Evolutionary conservation across 2,329 filamentous ascomycete genomes (phyloP).

Genomic region (Magnaporthiopsis incrustans): DNA sequence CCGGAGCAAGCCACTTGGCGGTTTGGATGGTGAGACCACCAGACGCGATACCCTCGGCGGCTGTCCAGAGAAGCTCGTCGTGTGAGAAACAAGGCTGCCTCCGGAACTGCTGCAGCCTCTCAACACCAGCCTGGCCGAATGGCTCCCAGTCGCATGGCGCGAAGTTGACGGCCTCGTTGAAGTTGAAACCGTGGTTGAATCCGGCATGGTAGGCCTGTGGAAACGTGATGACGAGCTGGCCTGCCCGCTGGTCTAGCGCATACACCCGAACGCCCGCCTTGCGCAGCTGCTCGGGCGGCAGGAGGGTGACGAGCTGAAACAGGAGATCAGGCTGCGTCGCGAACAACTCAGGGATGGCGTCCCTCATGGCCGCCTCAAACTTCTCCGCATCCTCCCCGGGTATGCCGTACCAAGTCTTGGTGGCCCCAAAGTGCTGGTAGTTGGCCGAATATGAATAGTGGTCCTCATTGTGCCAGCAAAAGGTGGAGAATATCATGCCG

Average conservation of each 20-base stretch:
- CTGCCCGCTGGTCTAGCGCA: slow-evolving; percentile 90
- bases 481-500: slow-evolving; percentile 98
- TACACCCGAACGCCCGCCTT: slow-evolving; percentile 92
- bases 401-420: slow-evolving; percentile 99
- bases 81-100: slow-evolving; percentile 96
- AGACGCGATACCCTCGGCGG: slow-evolving; percentile 68
- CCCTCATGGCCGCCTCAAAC: slow-evolving; percentile 90
- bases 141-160: slow-evolving; percentile 94
- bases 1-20: slow-evolving; percentile 89
- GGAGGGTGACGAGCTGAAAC: slow-evolving; percentile 92
- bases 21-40: slow-evolving; percentile 66
- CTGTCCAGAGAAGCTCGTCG: slow-evolving; percentile 87
- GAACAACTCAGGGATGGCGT: slow-evolving; percentile 91
- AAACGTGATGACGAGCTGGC: slow-evolving; percentile 94
- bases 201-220: slow-evolving; percentile 96
- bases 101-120: slow-evolving; percentile 77
- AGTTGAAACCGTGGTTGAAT: slow-evolving; percentile 98
- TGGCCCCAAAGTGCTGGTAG: slow-evolving; percentile 96
- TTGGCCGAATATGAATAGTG: slow-evolving; percentile 97
- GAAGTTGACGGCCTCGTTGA: slow-evolving; percentile 98
- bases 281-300: slow-evolving; percentile 85
- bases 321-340: slow-evolving; percentile 94
- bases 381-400: slow-evolving; percentile 88
- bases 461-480: slow-evolving; percentile 99
- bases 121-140: slow-evolving; percentile 77